These are phyloP conservation scores for Chaetomiaceae sp. DNA, from an alignment of 2,329 filamentous ascomycete genomes.

Conservation along the genomic window DNA sequence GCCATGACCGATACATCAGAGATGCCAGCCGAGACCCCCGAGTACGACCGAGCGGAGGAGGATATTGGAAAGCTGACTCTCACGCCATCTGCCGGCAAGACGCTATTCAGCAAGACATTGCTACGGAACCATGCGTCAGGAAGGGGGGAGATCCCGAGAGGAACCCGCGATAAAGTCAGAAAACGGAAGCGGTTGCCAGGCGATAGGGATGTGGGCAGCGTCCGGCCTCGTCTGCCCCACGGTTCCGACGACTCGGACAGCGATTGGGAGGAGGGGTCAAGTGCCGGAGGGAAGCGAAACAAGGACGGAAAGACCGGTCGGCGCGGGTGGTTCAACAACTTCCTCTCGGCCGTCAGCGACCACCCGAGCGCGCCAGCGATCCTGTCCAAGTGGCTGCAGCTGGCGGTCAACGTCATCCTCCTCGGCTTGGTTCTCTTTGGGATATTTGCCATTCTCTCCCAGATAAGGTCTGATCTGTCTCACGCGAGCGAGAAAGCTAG, in stretches of 20 bases:
- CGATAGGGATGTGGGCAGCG: conserved; percentile 50
- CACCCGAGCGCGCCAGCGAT: conserved; percentile 57
- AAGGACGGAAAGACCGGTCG: conserved; percentile 9
- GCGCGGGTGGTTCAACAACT: conserved; percentile 37
- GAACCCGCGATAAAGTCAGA: conserved; percentile 46
- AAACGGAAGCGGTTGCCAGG: conserved; percentile 51
- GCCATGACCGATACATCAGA: conserved; percentile 55
- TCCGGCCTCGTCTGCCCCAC: conserved; percentile 42
- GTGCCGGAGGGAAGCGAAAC: conserved; percentile 27
- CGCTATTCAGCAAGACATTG: conserved; percentile 40
- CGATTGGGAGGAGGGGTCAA: conserved; percentile 32
- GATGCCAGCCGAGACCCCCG: conserved; percentile 47
- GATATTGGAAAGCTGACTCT: conserved; percentile 42
- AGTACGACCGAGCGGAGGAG: conserved; percentile 44
- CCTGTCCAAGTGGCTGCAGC: conserved; percentile 55
- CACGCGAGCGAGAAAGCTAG: conserved; percentile 66
- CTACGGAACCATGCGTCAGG: conserved; percentile 47
- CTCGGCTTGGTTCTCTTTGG: conserved; percentile 54
- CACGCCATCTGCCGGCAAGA: conserved; percentile 46
- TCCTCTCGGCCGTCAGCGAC: conserved; percentile 50
- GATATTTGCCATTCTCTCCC: conserved; percentile 63
- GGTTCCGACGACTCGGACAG: conserved; percentile 50
- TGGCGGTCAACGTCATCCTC: conserved; percentile 61
- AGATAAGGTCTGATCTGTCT: conserved; percentile 70
- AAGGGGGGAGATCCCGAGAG: conserved; percentile 58